phyloP scores from a whole-genome alignment of 257 asterid species.

The Nicotiana tabacum region DNA sequence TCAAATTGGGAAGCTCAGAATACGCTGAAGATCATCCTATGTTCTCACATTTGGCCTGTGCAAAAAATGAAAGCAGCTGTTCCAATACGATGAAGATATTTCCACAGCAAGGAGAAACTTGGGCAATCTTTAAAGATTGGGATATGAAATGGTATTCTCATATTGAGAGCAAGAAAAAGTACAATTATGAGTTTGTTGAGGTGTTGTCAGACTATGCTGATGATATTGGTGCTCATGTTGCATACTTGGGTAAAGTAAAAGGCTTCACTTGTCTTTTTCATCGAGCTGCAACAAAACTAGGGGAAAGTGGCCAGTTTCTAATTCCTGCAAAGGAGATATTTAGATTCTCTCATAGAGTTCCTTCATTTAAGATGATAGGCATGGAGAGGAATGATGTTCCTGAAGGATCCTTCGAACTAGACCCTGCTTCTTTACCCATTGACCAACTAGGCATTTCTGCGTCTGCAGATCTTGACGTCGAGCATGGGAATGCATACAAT shows the following conservation, averaged over 20 bases:
- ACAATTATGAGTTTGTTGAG: slow-evolving; percentile 45
- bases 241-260: slow-evolving; percentile 34
- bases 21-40: slow-evolving; percentile 27
- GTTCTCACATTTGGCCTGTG: slow-evolving; percentile 48
- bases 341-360: slow-evolving; percentile 57
- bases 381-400: slow-evolving; percentile 29
- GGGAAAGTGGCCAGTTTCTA: slow-evolving; percentile 16
- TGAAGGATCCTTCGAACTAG: slow-evolving; percentile 44
- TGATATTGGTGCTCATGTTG: slow-evolving; percentile 33
- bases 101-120: slow-evolving; percentile 59
- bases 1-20: slow-evolving; percentile 33
- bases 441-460: slow-evolving; percentile 2
- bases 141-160: slow-evolving; percentile 36
- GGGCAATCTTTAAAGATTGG: slow-evolving; percentile 67
- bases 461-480: slow-evolving; percentile 2
- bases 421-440: slow-evolving; percentile 45
- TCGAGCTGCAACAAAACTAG: slow-evolving; percentile 11
- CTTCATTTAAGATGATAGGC: slow-evolving; percentile 36
- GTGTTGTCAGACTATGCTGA: slow-evolving; percentile 36
- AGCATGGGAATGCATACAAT: background rate
- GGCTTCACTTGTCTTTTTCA: slow-evolving; percentile 34
- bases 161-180: slow-evolving; percentile 17
- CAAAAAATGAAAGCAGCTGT: slow-evolving; percentile 18
- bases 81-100: slow-evolving; percentile 18
- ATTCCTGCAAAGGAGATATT: slow-evolving; percentile 32